These are phyloP conservation scores for Dictyostelium brefeldianum DNA, from an alignment of 78 protist species.

Conservation along the genomic window DNA sequence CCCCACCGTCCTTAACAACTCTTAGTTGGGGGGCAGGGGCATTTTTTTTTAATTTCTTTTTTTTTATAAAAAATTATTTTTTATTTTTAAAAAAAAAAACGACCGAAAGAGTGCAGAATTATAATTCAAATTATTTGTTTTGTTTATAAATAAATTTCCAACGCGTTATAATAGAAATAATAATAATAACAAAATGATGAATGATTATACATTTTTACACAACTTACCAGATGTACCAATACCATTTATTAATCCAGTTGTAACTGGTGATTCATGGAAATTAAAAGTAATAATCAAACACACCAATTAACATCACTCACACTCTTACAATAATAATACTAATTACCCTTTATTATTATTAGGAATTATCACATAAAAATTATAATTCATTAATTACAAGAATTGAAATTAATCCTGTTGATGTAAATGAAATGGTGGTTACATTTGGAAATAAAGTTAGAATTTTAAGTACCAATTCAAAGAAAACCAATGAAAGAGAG, in stretches of 20 bases:
- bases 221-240: slow-evolving; percentile 56
- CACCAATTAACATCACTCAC: not conserved
- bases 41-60: not conserved
- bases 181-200: slow-evolving; percentile 1
- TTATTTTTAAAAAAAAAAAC: not conserved
- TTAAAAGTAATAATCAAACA: slow-evolving; percentile 4
- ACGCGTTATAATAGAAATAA: too few relatives aligned
- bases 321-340: not conserved
- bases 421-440: not conserved
- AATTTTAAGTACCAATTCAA: not conserved
- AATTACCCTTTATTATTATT: not conserved
- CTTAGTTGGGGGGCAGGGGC: too few relatives aligned
- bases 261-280: slow-evolving; percentile 23
- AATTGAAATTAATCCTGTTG: slow-evolving; percentile 23
- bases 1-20: too few relatives aligned
- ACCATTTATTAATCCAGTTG: slow-evolving; percentile 36
- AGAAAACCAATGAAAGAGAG: not conserved
- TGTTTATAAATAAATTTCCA: not conserved
- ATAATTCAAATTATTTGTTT: not conserved
- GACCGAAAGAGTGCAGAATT: too few relatives aligned
- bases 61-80: not conserved
- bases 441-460: slow-evolving; percentile 43
- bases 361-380: slow-evolving; percentile 1
- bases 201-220: slow-evolving; percentile 52
- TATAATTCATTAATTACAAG: slow-evolving; percentile 19